Evolutionary conservation across 2,329 filamentous ascomycete genomes (phyloP).

Genomic region (Colletotrichum endophyticum): DNA sequence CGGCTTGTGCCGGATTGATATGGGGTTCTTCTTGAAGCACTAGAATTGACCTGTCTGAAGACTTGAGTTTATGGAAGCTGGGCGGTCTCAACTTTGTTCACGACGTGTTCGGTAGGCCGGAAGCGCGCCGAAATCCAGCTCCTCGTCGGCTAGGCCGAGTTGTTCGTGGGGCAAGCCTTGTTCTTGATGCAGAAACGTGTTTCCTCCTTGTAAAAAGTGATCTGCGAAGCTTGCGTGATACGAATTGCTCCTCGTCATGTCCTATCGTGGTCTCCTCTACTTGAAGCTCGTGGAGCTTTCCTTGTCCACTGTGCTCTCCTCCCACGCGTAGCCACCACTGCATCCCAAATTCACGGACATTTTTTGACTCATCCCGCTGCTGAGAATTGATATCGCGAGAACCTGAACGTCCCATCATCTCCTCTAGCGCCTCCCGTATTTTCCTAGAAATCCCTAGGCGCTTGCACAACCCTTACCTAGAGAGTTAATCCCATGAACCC

Average conservation of each 20-base stretch:
- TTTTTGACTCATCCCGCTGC: not conserved
- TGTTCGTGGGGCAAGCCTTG: not conserved
- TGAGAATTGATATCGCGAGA: not conserved
- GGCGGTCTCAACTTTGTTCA: not conserved
- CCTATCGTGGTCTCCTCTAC: not conserved
- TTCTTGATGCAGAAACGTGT: not conserved
- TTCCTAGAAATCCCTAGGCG: not conserved
- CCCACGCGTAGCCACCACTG: not conserved
- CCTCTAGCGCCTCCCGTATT: not conserved
- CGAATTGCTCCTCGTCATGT: not conserved
- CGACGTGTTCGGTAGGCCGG: not conserved
- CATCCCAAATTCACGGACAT: not conserved
- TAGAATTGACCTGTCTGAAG: not conserved
- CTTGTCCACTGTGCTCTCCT: not conserved
- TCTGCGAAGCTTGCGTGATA: not conserved
- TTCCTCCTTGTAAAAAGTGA: not conserved
- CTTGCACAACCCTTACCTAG: not conserved
- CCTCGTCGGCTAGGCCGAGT: not conserved
- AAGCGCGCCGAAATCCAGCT: not conserved
- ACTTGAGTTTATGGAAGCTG: not conserved
- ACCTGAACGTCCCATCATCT: not conserved
- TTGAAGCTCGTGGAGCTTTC: not conserved
- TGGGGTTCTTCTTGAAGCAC: not conserved
- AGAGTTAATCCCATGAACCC: not conserved
- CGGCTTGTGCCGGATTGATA: not conserved